Base-by-base conservation (phyloP, 108 stramenopile genomes). In the Schizochytrium sp. region DNA sequence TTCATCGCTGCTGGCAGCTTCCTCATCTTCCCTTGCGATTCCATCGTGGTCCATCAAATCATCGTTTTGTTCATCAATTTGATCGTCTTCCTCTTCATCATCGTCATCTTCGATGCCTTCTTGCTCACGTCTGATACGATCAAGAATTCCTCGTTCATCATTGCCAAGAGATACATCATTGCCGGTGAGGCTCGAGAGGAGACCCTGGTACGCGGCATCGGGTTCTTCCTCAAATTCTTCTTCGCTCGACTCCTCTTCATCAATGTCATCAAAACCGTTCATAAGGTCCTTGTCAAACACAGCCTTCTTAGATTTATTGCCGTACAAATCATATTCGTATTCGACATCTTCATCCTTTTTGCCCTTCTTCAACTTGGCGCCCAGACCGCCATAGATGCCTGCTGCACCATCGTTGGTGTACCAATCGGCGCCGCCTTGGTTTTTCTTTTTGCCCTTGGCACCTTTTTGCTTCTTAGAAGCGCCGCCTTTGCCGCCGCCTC, bases 191-290 rank as follows among this genome's bases (percentile, higher is more conserved):
- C 76, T 69, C 15, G 53, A 55, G 17, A 83, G 15, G 17, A 83
- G 76, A 10, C 53, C 76, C 76, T 49, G 50, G 76, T 83, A 83
- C 76, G 76, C 76, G 53, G 47, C 76, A n/a, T 83, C 76, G 15
- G 50, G 76, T 53, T 49, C 76, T 10, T 83, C 76, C 76, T 83
- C 76, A 0, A 10, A 47, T n/a, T 83, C 76, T 8, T 50, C 45
- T 55, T 83, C 76, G 28, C 12, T 28, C 47, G 49, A 47, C 38
- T 2, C 15, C 10, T 7, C 76, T 0, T 40, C 40, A 0, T 83
- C 76, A 56, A 38, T 53, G 53, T 72, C 72, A 13, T 72, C 72
- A 28, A 72, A 72, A 41, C 72, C 72, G 72, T 72, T 44, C 72
- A 17, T 28, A 41, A 41, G 13, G 1, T 2, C 72, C 13, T 44